A percentile compares a stretch with the other conserved stretches of the same genome.
Conservation (phyloP, 345 rosid species). For the Salix exigua region DNA sequence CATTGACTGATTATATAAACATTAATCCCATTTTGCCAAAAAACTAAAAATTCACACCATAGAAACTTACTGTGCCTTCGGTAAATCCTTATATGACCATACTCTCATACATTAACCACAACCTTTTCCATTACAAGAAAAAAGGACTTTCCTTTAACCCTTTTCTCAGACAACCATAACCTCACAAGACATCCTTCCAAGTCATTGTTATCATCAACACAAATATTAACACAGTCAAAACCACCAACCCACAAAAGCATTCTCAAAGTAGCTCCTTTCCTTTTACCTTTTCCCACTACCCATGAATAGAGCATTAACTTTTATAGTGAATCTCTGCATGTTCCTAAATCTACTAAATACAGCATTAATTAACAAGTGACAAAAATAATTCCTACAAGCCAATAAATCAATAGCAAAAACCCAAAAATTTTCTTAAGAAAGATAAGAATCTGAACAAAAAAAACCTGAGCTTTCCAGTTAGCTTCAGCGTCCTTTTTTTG, state of each 20-base stretch:
- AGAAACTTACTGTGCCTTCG: neutral
- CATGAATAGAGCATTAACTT: neutral
- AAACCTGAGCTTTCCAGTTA: constrained; percentile 91
- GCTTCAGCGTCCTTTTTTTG: constrained; percentile 99
- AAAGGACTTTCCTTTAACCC: neutral
- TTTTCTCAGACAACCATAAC: neutral
- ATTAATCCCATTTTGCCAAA: neutral
- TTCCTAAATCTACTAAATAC: neutral
- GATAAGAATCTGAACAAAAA: neutral
- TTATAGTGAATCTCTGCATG: neutral
- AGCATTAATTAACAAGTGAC: neutral
- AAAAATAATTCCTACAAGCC: neutral
- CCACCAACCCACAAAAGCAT: neutral
- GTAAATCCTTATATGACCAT: neutral
- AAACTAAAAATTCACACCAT: neutral
- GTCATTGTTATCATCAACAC: no score
- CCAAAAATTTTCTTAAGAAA: neutral
- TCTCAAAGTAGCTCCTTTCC: neutral
- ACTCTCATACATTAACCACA: neutral
- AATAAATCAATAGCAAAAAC: neutral
- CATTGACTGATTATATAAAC: no score
- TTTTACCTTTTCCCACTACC: neutral
- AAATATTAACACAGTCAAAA: no score
- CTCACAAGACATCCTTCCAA: neutral
- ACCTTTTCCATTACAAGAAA: neutral